A percentile compares a stretch with the other conserved stretches of the same genome.
Evolutionary conservation across 208 protist species (phyloP).

Genomic region (Herpetomonas muscarum): DNA sequence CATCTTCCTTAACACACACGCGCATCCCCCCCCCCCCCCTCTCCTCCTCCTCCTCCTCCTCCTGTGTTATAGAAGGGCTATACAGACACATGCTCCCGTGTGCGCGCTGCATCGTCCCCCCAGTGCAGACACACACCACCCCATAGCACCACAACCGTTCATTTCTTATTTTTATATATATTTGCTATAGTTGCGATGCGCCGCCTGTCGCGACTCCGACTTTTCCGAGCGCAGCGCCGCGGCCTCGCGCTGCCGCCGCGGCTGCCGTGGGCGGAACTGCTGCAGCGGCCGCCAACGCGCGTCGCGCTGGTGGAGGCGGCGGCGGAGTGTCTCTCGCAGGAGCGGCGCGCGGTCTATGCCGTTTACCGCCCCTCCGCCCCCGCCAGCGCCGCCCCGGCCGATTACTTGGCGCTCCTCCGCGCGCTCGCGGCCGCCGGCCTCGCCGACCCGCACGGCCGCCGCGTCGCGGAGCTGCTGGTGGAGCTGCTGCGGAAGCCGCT

Average conservation of each 20-base stretch:
- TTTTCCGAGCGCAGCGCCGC: no score
- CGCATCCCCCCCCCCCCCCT: no score
- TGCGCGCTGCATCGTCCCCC: no score
- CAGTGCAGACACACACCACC: no score
- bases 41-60: no score
- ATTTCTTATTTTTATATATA: no score
- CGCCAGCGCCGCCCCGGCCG: conserved; percentile 15
- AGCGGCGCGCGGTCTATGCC: conserved; percentile 33
- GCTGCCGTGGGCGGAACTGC: conserved; percentile 7
- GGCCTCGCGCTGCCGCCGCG: no score
- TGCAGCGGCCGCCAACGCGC: conserved; percentile 3
- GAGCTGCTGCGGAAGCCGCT: conserved; percentile 57
- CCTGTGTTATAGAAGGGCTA: no score
- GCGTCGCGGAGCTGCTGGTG: conserved; percentile 27
- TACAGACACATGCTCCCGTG: no score
- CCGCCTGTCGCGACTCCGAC: conserved; percentile 1
- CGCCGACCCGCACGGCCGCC: conserved; percentile 6
- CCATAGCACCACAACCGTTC: no score
- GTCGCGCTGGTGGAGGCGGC: conserved; percentile 25
- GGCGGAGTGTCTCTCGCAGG: conserved; percentile 19
- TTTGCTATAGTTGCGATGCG: conserved; percentile 5
- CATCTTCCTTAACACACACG: no score
- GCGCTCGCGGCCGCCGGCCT: conserved; percentile 3
- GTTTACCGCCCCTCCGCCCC: conserved; percentile 33
- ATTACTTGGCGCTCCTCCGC: conserved; percentile 22